Percentiles rank a stretch among this genome's conserved stretches.
These are phyloP conservation scores for Tranzscheliella williamsii DNA, from an alignment of 1,284 basidiomycete species.

Conservation along the genomic window DNA sequence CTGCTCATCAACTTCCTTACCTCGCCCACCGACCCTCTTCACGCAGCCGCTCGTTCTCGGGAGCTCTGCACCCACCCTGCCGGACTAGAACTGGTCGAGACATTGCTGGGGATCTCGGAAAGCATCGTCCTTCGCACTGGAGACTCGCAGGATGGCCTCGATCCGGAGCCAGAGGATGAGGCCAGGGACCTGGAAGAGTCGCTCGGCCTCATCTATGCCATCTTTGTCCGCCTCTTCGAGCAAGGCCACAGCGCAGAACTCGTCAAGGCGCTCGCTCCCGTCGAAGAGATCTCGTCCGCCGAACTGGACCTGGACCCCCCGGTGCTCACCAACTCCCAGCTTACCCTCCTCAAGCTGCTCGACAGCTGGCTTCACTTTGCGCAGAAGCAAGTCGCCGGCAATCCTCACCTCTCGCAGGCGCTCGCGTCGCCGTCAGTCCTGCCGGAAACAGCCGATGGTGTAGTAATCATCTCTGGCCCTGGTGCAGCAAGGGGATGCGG, in stretches of 20 bases:
- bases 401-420: neutral
- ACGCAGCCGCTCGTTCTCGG: conserved; percentile 4
- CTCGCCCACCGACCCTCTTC: neutral
- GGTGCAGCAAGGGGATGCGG: no score
- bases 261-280: conserved; percentile 10
- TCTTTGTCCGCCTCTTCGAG: conserved; percentile 35
- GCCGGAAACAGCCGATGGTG: neutral
- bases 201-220: conserved; percentile 32
- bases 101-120: conserved; percentile 17
- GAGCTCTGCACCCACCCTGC: conserved; percentile 11
- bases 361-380: conserved; percentile 35
- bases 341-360: conserved; percentile 38
- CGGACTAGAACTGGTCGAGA: conserved; percentile 10
- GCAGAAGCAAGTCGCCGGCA: conserved; percentile 6
- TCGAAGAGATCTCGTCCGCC: conserved; percentile 3
- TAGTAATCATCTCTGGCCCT: no score
- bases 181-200: conserved; percentile 17
- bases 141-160: neutral
- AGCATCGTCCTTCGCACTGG: conserved; percentile 28
- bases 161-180: conserved; percentile 8
- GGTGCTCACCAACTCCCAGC: conserved; percentile 28
- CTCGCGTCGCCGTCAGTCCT: neutral
- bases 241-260: conserved; percentile 13
- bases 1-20: conserved; percentile 32
- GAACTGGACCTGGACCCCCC: conserved; percentile 3